Evolutionary conservation across 148 eudicot genomes (phyloP).

Genomic region (Rhododendron vialii): DNA sequence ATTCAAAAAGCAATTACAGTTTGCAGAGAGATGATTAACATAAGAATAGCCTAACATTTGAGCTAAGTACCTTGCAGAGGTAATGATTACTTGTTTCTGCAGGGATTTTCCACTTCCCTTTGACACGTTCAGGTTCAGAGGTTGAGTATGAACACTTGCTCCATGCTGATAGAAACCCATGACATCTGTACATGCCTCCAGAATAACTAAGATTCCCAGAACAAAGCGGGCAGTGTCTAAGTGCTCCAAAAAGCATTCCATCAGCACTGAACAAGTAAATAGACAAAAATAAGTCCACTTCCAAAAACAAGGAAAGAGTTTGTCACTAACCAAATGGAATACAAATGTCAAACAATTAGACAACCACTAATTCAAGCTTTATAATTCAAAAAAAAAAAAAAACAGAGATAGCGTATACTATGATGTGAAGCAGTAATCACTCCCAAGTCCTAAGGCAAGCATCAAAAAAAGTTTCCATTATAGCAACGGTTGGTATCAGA

Average conservation of each 20-base stretch:
- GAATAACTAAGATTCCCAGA: slow-evolving; percentile 68
- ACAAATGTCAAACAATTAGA: neutral
- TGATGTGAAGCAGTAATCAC: neutral
- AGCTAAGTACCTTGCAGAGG: slow-evolving; percentile 65
- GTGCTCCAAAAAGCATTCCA: slow-evolving; percentile 94
- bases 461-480: neutral
- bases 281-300: neutral
- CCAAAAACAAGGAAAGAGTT: neutral
- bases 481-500: neutral
- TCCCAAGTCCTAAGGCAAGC: neutral
- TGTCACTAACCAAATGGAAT: neutral
- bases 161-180: slow-evolving; percentile 86
- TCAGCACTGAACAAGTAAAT: slow-evolving; percentile 62
- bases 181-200: slow-evolving; percentile 74
- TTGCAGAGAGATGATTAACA: neutral
- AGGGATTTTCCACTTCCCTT: slow-evolving; percentile 89
- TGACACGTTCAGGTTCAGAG: slow-evolving; percentile 65
- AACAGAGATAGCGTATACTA: neutral
- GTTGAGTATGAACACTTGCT: slow-evolving; percentile 81
- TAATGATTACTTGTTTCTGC: slow-evolving; percentile 66
- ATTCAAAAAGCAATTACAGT: slow-evolving; percentile 13
- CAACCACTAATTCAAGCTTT: neutral
- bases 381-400: neutral
- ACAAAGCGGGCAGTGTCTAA: slow-evolving; percentile 58
- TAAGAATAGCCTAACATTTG: slow-evolving; percentile 1